phyloP scores from a whole-genome alignment of 2,329 filamentous ascomycete genomes.

The Paraphaeosphaeria sporulosa region DNA sequence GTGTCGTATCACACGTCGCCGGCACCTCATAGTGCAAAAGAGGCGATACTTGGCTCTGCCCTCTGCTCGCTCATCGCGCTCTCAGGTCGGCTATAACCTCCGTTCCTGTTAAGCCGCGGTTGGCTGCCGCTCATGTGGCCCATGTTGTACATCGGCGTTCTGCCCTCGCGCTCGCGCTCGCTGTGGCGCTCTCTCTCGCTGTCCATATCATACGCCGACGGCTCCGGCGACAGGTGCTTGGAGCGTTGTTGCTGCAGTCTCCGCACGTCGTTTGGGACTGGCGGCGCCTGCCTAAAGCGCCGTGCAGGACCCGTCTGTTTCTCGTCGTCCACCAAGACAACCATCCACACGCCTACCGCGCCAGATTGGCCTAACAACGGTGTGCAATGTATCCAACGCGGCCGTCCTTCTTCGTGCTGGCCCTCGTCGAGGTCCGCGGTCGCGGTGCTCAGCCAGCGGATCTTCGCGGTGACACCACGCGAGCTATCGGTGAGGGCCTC shows the following conservation, averaged over 20 bases:
- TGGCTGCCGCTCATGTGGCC: slow-evolving; percentile 6
- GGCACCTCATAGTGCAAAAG: slow-evolving; percentile 23
- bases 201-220: slow-evolving; percentile 1
- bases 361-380: slow-evolving; percentile 73
- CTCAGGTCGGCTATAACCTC: slow-evolving; percentile 12
- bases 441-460: slow-evolving; percentile 67
- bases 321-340: slow-evolving; percentile 72
- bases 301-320: slow-evolving; percentile 29
- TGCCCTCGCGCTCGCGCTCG: slow-evolving; percentile 14
- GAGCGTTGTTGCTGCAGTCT: not conserved
- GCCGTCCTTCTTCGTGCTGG: slow-evolving; percentile 64
- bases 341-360: slow-evolving; percentile 79
- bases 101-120: slow-evolving; percentile 11
- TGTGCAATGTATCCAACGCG: slow-evolving; percentile 80
- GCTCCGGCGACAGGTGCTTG: not conserved
- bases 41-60: slow-evolving; percentile 22
- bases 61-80: slow-evolving; percentile 20
- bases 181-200: slow-evolving; percentile 20
- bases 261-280: slow-evolving; percentile 37
- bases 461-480: slow-evolving; percentile 75
- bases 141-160: not conserved
- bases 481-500: slow-evolving; percentile 70
- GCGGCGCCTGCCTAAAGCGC: slow-evolving; percentile 42
- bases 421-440: slow-evolving; percentile 45
- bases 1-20: not conserved